Conservation (phyloP, 2,329 filamentous ascomycete genomes). For the Claviceps arundinis region DNA sequence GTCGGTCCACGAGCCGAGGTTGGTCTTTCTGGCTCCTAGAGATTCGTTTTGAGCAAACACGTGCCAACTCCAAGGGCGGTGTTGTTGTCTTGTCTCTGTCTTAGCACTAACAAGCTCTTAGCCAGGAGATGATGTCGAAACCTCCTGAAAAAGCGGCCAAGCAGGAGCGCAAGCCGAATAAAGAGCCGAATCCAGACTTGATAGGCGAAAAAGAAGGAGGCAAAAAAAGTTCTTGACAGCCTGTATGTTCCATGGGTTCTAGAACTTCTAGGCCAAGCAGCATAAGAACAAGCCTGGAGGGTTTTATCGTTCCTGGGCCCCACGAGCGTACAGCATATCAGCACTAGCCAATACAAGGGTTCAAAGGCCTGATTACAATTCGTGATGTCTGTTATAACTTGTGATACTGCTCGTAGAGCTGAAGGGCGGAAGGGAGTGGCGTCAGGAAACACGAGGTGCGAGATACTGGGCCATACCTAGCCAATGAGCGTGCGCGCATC, state of each 20-base stretch:
- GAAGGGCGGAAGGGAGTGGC: too few relatives aligned
- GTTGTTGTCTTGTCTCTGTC: background rate
- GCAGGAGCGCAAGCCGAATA: background rate
- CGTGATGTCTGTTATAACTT: too few relatives aligned
- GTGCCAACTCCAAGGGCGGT: background rate
- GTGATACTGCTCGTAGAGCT: too few relatives aligned
- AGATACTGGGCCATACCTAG: too few relatives aligned
- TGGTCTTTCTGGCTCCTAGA: background rate
- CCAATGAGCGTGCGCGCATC: too few relatives aligned
- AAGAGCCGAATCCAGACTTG: background rate
- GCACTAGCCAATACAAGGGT: too few relatives aligned
- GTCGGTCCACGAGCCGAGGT: slow-evolving; percentile 1
- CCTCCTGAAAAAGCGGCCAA: background rate
- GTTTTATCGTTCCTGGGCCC: too few relatives aligned
- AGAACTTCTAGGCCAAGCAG: background rate
- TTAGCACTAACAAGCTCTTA: background rate
- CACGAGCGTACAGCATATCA: too few relatives aligned
- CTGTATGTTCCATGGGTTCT: background rate
- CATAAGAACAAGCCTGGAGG: background rate
- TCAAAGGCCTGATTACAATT: too few relatives aligned
- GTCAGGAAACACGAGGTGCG: too few relatives aligned
- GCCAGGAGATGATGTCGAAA: background rate
- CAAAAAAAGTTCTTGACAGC: background rate
- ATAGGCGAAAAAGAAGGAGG: background rate
- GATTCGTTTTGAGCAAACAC: background rate